Percentiles rank a stretch among this genome's conserved stretches.
These are phyloP conservation scores for Salix dunnii DNA, from an alignment of 345 rosid species.

Conservation along the genomic window DNA sequence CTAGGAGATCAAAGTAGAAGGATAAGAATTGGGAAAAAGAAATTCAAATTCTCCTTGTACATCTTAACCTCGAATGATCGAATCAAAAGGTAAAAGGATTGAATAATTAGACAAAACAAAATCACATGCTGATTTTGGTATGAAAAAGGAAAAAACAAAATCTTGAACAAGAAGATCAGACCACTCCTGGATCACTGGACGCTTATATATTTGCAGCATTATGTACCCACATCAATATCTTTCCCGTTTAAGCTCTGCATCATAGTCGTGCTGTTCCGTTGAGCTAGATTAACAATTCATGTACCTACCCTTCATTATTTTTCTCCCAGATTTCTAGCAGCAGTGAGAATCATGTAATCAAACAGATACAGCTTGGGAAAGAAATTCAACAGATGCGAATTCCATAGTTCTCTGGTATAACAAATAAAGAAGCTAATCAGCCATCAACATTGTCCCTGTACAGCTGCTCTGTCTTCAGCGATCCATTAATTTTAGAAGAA, in stretches of 20 bases:
- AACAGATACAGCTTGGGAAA: background rate
- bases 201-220: too few relatives aligned
- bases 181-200: background rate
- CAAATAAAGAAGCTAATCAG: background rate
- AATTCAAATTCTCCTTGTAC: background rate
- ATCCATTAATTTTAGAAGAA: slow-evolving; percentile 29
- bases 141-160: background rate
- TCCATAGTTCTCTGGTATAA: background rate
- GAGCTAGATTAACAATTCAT: background rate
- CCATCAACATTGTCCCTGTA: background rate
- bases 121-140: background rate
- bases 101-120: background rate
- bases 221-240: background rate
- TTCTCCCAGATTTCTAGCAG: background rate
- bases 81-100: background rate
- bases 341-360: background rate
- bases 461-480: slow-evolving; percentile 1
- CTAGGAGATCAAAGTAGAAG: background rate
- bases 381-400: background rate
- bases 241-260: background rate
- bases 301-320: background rate
- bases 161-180: background rate
- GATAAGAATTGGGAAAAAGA: too few relatives aligned
- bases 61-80: background rate
- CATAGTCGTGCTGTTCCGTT: background rate